These are phyloP conservation scores for Aspergillus vadensis DNA, from an alignment of 2,329 filamentous ascomycete genomes.

Conservation along the genomic window DNA sequence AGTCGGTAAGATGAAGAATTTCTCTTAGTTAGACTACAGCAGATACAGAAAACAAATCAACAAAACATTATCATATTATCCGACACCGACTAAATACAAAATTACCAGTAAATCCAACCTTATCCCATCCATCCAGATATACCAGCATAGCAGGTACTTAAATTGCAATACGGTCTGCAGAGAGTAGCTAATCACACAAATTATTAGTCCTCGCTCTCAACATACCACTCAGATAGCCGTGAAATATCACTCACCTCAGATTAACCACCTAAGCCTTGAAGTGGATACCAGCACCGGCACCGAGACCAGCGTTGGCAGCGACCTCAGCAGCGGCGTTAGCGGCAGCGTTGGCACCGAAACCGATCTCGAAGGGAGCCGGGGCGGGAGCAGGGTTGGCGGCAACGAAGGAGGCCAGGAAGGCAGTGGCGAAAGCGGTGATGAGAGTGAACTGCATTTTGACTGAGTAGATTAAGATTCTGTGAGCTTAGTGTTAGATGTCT, in stretches of 20 bases:
- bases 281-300: neutral
- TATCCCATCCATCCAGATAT: neutral
- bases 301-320: neutral
- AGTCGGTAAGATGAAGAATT: too few relatives aligned
- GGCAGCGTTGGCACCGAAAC: neutral
- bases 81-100: neutral
- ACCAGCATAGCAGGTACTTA: neutral
- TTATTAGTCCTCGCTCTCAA: too few relatives aligned
- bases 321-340: neutral
- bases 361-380: neutral
- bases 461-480: neutral
- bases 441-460: neutral
- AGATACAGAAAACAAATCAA: neutral
- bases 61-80: neutral
- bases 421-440: neutral
- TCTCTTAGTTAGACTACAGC: too few relatives aligned
- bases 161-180: neutral
- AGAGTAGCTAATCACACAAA: neutral
- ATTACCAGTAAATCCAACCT: neutral
- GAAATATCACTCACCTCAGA: neutral
- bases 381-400: neutral
- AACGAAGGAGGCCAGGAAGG: neutral
- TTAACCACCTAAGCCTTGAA: neutral
- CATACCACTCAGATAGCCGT: too few relatives aligned
- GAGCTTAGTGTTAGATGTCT: neutral